phyloP scores from a whole-genome alignment of 306 rosid genomes.

The Carpinus viminea region DNA sequence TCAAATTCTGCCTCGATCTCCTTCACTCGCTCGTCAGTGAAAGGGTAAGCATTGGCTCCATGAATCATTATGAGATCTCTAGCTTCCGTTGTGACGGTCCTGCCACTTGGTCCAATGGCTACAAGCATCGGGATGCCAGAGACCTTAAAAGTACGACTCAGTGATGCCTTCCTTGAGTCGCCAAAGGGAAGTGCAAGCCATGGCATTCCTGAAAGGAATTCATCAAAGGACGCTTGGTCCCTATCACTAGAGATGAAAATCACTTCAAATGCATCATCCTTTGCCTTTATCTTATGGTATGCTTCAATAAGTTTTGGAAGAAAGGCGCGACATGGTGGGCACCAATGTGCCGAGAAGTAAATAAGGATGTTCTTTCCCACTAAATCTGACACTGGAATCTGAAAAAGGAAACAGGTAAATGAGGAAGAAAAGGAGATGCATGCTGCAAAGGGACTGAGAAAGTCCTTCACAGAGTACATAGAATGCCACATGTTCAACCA shows the following conservation, averaged over 20 bases:
- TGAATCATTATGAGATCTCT: constrained; percentile 37
- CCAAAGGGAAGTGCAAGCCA: constrained; percentile 85
- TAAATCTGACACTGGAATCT: constrained; percentile 68
- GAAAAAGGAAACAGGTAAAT: constrained; percentile 12
- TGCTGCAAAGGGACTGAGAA: not conserved
- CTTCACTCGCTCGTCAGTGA: constrained; percentile 51
- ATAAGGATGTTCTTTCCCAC: constrained; percentile 69
- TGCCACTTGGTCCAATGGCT: constrained; percentile 66
- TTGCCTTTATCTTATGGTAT: constrained; percentile 62
- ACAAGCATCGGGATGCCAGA: constrained; percentile 61
- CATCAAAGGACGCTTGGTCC: constrained; percentile 62
- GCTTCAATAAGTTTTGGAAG: constrained; percentile 62
- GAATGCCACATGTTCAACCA: not conserved
- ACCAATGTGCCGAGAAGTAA: constrained; percentile 90
- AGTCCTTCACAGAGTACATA: not conserved
- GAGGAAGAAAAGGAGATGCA: not conserved
- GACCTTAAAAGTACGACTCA: constrained; percentile 59
- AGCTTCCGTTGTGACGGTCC: constrained; percentile 61
- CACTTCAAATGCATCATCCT: constrained; percentile 58
- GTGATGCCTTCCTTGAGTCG: constrained; percentile 58
- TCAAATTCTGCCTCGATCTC: constrained; percentile 48
- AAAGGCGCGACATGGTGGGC: constrained; percentile 79
- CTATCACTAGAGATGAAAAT: constrained; percentile 72
- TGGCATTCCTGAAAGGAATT: constrained; percentile 70
- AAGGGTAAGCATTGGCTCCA: constrained; percentile 77